These are phyloP conservation scores for Mortierella sp. DNA, from an alignment of 371 early-diverging fungal genomes.

Conservation along the genomic window DNA sequence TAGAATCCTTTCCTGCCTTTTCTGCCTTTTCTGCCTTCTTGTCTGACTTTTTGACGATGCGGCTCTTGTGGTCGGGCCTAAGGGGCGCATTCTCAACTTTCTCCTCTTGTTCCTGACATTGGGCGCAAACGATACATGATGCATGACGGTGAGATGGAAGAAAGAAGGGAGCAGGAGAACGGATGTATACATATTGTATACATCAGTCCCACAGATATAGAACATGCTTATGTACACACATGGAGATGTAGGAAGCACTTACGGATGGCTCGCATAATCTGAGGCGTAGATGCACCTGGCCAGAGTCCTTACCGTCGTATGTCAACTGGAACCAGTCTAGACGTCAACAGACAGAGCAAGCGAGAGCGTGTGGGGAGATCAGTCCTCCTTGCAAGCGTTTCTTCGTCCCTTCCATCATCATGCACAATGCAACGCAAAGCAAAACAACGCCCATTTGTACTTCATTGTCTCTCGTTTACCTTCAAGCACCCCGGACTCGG, in stretches of 20 bases:
- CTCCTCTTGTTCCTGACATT: conserved; percentile 23
- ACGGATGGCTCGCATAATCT: conserved; percentile 39
- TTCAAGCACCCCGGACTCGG: conserved; percentile 13
- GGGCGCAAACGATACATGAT: neutral
- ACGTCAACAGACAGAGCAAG: neutral
- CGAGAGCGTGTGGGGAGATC: neutral
- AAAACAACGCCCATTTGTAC: neutral
- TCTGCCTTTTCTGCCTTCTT: conserved; percentile 15
- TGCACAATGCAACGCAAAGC: neutral
- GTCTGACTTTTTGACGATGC: conserved; percentile 11
- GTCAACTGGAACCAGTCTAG: conserved; percentile 41
- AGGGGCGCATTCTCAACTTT: conserved; percentile 19
- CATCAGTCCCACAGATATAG: no score
- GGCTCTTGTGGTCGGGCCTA: conserved; percentile 13
- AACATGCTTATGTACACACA: neutral
- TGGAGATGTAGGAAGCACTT: conserved; percentile 3
- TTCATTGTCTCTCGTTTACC: conserved; percentile 10
- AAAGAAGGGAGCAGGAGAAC: no score
- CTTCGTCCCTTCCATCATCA: neutral
- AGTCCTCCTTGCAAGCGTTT: neutral
- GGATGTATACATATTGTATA: no score
- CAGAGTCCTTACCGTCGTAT: conserved; percentile 32
- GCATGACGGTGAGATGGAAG: no score
- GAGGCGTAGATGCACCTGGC: conserved; percentile 34
- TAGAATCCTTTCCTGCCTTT: neutral